Evolutionary conservation across 1,139 yeast genomes (phyloP).

Genomic region (Wickerhamomyces sp.): DNA sequence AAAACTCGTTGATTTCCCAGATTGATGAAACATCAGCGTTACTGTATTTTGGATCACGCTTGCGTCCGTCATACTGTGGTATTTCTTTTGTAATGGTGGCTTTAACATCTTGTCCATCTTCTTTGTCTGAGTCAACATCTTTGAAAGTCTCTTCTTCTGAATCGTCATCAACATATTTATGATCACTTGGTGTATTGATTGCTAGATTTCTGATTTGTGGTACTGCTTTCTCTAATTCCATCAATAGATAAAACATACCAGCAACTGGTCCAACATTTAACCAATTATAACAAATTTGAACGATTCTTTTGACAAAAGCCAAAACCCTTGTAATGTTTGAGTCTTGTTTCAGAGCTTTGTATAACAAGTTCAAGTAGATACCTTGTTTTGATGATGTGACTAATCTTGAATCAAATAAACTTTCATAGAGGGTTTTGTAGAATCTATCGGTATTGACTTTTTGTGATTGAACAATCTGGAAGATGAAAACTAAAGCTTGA

Average conservation of each 20-base stretch:
- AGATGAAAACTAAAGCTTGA: slow-evolving; percentile 82
- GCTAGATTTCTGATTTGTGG: slow-evolving; percentile 50
- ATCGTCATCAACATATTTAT: slow-evolving; percentile 29
- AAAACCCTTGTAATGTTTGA: slow-evolving; percentile 58
- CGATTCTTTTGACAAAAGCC: slow-evolving; percentile 88
- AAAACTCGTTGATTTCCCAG: slow-evolving; percentile 79
- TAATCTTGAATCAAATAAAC: slow-evolving; percentile 80
- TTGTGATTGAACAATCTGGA: slow-evolving; percentile 65
- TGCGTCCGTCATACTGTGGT: slow-evolving; percentile 69
- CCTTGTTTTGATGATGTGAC: slow-evolving; percentile 84
- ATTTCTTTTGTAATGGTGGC: slow-evolving; percentile 8
- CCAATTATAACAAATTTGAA: slow-evolving; percentile 85
- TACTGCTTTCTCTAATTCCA: slow-evolving; percentile 53
- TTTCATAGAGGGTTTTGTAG: slow-evolving; percentile 85
- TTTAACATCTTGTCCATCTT: slow-evolving; percentile 5
- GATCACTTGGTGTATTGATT: slow-evolving; percentile 36
- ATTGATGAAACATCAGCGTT: slow-evolving; percentile 74
- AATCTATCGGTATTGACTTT: slow-evolving; percentile 65
- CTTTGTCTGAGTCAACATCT: slow-evolving; percentile 19
- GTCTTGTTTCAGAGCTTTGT: slow-evolving; percentile 78
- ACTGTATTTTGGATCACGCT: slow-evolving; percentile 87
- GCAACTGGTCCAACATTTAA: slow-evolving; percentile 80
- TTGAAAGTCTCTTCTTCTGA: slow-evolving; percentile 25
- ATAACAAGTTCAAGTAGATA: slow-evolving; percentile 78
- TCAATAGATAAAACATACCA: slow-evolving; percentile 79